These are phyloP conservation scores for Ophiobolus disseminans DNA, from an alignment of 2,329 filamentous ascomycete species.

Conservation along the genomic window DNA sequence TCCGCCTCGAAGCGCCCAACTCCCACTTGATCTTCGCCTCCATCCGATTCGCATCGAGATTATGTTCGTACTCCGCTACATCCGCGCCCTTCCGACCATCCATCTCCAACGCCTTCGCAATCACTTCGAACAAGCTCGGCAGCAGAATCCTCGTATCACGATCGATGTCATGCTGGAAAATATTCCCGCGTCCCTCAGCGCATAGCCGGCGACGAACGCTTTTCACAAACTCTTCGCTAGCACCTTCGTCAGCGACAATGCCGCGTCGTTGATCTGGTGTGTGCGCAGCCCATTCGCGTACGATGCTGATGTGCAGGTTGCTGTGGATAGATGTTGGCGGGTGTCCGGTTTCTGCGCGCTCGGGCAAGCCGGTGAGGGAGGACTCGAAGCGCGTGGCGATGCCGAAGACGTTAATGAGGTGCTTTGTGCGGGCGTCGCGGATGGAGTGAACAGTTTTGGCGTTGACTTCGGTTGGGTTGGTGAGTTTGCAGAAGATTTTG, in stretches of 20 bases:
- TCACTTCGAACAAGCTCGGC: constrained; percentile 35
- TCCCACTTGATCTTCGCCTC: too few species aligned
- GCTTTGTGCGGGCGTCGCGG: constrained; percentile 25
- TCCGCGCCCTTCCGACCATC: constrained; percentile 18
- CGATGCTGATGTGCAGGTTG: constrained; percentile 39
- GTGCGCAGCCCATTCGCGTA: constrained; percentile 29
- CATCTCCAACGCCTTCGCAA: constrained; percentile 26
- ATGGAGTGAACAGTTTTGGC: constrained; percentile 13
- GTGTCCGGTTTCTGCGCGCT: constrained; percentile 16
- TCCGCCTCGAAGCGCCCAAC: too few species aligned
- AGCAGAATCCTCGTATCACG: constrained; percentile 19
- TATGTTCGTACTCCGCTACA: too few species aligned
- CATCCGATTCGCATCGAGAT: too few species aligned
- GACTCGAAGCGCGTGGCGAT: constrained; percentile 26
- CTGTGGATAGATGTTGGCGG: constrained; percentile 33
- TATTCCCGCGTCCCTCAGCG: constrained; percentile 26
- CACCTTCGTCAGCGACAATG: constrained; percentile 8
- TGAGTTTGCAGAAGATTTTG: constrained; percentile 13
- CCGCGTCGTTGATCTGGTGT: constrained; percentile 4
- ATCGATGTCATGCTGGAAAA: constrained; percentile 26
- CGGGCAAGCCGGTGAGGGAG: constrained; percentile 37
- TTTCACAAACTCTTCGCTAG: constrained; percentile 22
- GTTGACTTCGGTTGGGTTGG: neutral
- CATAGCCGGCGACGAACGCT: constrained; percentile 27
- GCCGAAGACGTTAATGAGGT: constrained; percentile 30